Percentiles rank a stretch among this genome's conserved stretches.
phyloP scores from a whole-genome alignment of 768 basidiomycete species.

The Floccularia luteovirens region DNA sequence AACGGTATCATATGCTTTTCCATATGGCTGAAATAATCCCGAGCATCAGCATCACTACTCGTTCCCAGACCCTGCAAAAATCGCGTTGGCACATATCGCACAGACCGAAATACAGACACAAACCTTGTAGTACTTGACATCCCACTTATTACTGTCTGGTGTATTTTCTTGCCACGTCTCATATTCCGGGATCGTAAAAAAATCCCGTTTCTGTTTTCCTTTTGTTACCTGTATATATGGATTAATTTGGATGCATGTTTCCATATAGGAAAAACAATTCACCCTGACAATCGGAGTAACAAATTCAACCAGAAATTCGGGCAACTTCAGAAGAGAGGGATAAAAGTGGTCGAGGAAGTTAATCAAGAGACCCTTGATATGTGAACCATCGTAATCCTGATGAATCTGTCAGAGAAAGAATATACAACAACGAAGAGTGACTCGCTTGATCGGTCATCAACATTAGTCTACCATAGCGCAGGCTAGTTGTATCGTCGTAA shows the following conservation, averaged over 20 bases:
- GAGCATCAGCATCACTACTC: slow-evolving; percentile 81
- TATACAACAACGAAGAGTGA: slow-evolving; percentile 3
- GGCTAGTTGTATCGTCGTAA: slow-evolving; percentile 55
- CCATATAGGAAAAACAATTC: slow-evolving; percentile 13
- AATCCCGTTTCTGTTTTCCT: slow-evolving; percentile 71
- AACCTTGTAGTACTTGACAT: slow-evolving; percentile 96
- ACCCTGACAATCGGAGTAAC: slow-evolving; percentile 97
- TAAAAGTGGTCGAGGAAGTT: slow-evolving; percentile 98
- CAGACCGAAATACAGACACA: slow-evolving; percentile 11
- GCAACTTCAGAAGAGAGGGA: slow-evolving; percentile 85
- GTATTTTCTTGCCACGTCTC: slow-evolving; percentile 85
- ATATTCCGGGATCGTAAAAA: slow-evolving; percentile 97
- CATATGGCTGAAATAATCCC: slow-evolving; percentile 91
- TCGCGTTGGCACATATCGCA: background rate
- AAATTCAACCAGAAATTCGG: slow-evolving; percentile 94
- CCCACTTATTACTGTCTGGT: slow-evolving; percentile 75
- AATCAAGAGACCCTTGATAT: slow-evolving; percentile 98
- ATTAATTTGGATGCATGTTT: background rate
- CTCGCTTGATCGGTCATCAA: slow-evolving; percentile 99
- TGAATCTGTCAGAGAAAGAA: background rate
- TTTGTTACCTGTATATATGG: slow-evolving; percentile 54
- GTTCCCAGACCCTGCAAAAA: slow-evolving; percentile 84
- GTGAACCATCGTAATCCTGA: slow-evolving; percentile 99
- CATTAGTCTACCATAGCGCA: slow-evolving; percentile 95
- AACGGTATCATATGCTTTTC: slow-evolving; percentile 94